Evolutionary conservation across 352 stramenopile genomes (phyloP).

Genomic region (Phytopythium ostracodes): DNA sequence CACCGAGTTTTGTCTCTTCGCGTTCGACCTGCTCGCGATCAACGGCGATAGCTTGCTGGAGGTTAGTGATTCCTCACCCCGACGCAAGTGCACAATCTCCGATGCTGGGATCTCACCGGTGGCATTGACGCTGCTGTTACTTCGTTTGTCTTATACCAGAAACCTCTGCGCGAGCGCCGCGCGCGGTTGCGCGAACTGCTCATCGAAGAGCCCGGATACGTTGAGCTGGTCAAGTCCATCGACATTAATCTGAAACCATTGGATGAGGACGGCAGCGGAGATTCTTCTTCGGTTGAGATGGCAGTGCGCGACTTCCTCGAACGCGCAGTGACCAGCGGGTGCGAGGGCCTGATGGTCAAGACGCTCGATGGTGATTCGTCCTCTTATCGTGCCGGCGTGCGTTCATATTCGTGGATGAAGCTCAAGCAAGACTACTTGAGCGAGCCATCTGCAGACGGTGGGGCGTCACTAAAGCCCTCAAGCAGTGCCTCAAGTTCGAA

Average conservation of each 20-base stretch:
- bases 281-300: slow-evolving; percentile 1
- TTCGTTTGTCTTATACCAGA: slow-evolving; percentile 12
- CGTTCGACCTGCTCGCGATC: slow-evolving; percentile 66
- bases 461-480: background rate
- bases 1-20: slow-evolving; percentile 73
- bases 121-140: background rate
- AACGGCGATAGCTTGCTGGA: slow-evolving; percentile 45
- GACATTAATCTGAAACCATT: slow-evolving; percentile 33
- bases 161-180: slow-evolving; percentile 43
- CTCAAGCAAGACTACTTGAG: slow-evolving; percentile 79
- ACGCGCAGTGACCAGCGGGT: slow-evolving; percentile 48
- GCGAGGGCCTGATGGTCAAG: slow-evolving; percentile 83
- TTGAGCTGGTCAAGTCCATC: slow-evolving; percentile 62
- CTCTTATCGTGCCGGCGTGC: slow-evolving; percentile 58
- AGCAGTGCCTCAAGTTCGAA: background rate
- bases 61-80: slow-evolving; percentile 12
- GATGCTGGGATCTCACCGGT: background rate
- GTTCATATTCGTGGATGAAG: slow-evolving; percentile 85
- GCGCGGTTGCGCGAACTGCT: slow-evolving; percentile 30
- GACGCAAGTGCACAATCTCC: background rate
- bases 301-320: slow-evolving; percentile 37
- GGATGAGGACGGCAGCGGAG: background rate
- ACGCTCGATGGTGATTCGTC: slow-evolving; percentile 39
- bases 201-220: slow-evolving; percentile 25
- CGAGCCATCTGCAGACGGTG: slow-evolving; percentile 1